Evolutionary conservation across 2,329 filamentous ascomycete species (phyloP).

Genomic region (Aureobasidium sp.): DNA sequence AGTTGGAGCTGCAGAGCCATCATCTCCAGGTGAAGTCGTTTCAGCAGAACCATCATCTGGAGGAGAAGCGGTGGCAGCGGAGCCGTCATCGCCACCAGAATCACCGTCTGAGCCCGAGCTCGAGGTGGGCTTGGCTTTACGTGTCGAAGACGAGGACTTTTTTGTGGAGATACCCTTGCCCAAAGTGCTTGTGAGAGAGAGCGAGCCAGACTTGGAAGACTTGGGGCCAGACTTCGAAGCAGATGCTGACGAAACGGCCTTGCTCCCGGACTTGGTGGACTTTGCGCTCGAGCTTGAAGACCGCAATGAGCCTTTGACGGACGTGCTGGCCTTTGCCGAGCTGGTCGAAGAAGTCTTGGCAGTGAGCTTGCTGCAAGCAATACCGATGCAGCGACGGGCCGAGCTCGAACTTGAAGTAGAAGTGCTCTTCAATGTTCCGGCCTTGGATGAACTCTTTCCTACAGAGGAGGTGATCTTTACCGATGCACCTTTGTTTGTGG

Average conservation of each 20-base stretch:
- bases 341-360: background rate
- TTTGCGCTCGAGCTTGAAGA: background rate
- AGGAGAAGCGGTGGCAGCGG: background rate
- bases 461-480: too few species aligned
- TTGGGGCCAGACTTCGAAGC: background rate
- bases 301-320: background rate
- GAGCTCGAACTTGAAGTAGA: background rate
- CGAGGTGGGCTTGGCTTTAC: background rate
- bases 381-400: background rate
- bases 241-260: background rate
- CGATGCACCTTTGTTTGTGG: background rate
- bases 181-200: background rate
- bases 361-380: background rate
- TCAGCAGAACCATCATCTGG: background rate
- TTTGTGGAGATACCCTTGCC: background rate
- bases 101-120: background rate
- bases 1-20: slow-evolving; percentile 3
- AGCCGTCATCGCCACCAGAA: background rate
- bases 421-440: background rate
- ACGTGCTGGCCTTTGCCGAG: background rate
- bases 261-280: background rate
- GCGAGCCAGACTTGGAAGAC: background rate
- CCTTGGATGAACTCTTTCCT: too few species aligned
- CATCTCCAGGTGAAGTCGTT: background rate
- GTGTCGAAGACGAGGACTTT: background rate